Base-by-base conservation (phyloP, 306 rosid genomes). In the Quercus aquifolioides region DNA sequence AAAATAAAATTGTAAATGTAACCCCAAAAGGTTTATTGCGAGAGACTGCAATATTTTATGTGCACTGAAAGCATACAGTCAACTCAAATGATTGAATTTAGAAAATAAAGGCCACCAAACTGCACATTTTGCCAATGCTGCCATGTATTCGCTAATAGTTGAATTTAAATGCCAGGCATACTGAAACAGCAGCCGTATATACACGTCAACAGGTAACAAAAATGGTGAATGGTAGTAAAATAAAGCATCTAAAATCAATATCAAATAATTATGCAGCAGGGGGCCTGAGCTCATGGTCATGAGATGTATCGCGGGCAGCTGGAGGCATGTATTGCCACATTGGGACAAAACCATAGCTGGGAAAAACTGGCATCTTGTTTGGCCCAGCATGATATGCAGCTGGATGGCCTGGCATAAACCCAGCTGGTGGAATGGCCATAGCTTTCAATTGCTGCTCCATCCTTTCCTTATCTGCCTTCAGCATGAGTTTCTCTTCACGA, bases 281-380 rank as follows among this genome's bases (percentile, higher is more conserved):
- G 43, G 99, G 99, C 93, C 99, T 91, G 78, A 89, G 96, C 87
- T 93, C 93, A 26, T 95, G 99, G 88, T 95, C 99, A 35, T 75
- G 93, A 15, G 99, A 90, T 26, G 96, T 93, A 78, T 95, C 99
- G 8, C 89, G 85, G 25, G 86, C 76, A 2, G 90, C 82, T 26
- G 84, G 90, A 79, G 96, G 96, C 80, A 95, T 80, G 81, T 91
- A 93, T 60, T 91, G 96, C 97, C 97, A 95, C 97, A 93, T 91
- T 18, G 98, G 98, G 58, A 90, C 74, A 52, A 89, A 81, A 43
- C 98, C 92, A 79, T 91, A 93, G 77, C 96, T 81, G 14, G 98
- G 97, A 80, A 80, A 95, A 33, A 91, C 87, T 65, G 97, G 89
- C 96, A 92, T 90, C 91, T 95, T 95, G 82, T 86, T 86, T 60